Base-by-base conservation (phyloP, 345 rosid species). In the Dipteronia dyeriana region DNA sequence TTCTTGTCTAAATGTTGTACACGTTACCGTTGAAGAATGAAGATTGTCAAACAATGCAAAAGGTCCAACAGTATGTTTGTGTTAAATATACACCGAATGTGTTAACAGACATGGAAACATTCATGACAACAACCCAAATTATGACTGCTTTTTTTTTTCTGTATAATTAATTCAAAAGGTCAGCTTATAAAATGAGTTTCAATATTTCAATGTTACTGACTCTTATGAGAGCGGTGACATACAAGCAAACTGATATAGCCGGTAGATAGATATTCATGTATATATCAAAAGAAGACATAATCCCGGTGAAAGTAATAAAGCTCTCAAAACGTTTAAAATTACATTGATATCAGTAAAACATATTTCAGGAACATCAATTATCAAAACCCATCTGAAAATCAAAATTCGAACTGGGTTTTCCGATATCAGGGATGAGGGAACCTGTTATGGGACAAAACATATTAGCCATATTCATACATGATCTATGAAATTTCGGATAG, bases 51-150 rank as follows among this genome's bases (percentile, higher is more conserved):
- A 49, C 14, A 13, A 49, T 49, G 17, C 54, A 49, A 49, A 49
- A 31, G 4, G 54, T 13, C 5, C 17, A 49, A 13, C 34, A 34
- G 38, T 13, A 49, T 49, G 54, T 49, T 49, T 49, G 54, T 57
- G 41, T 17, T 38, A 20, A 20, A 23, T 5, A 53, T 31, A 62
- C 38, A 12, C 59, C 47, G 23, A 74, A 61, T 31, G 0, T 39
- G 19, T 54, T n/a, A 45, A 78, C 63, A 11, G 19, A 45, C 69
- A 49, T 59, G 62, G 74, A 64, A 72, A 38, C 53, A 38, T 72
- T 57, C 6, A 2, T 13, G 25, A 13, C 17, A 31, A 59, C 19
- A 38, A n/a, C 34, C 34, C 25, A 12, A 72, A 57, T 23, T 68
- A 45, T 20, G 23, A 9, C 11, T 1, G 12, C 6, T 39, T 20